Conservation (phyloP, 257 asterid species). For the Datura wrightii region DNA sequence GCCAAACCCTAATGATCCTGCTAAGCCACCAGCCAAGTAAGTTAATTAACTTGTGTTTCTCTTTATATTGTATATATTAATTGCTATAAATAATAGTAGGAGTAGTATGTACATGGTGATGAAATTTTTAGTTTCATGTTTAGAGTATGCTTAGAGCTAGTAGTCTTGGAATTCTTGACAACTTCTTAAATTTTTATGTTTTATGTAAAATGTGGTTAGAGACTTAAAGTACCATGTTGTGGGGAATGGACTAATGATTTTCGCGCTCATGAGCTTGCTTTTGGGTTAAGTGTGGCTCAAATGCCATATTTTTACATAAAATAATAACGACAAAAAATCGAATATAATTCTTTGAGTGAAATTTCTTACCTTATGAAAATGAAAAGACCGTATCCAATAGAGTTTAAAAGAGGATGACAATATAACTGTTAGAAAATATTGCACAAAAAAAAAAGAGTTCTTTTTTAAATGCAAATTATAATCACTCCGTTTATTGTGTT, state of each 20-base stretch:
- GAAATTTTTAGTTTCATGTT: not conserved
- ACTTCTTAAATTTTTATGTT: no score
- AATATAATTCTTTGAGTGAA: no score
- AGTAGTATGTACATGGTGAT: not conserved
- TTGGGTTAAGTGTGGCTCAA: no score
- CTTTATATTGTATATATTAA: not conserved
- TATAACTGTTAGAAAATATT: not conserved
- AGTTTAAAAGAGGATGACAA: not conserved
- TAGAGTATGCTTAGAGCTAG: not conserved
- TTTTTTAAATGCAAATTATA: not conserved
- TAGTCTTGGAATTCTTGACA: not conserved
- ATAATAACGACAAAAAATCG: no score
- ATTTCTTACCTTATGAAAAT: no score
- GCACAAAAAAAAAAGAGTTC: no score
- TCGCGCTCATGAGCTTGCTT: no score
- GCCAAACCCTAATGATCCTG: constrained; percentile 33
- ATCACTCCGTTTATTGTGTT: not conserved
- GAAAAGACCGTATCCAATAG: no score
- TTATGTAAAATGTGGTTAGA: no score
- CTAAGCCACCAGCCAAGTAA: constrained; percentile 62
- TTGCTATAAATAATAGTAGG: not conserved
- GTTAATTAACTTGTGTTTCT: not conserved
- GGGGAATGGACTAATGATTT: no score
- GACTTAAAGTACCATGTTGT: no score
- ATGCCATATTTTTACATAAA: no score